Evolutionary conservation across 495 filamentous ascomycete species (phyloP), one percentile per base, ranked within the genome.

Genomic region (Oleoguttula mirabilis): DNA sequence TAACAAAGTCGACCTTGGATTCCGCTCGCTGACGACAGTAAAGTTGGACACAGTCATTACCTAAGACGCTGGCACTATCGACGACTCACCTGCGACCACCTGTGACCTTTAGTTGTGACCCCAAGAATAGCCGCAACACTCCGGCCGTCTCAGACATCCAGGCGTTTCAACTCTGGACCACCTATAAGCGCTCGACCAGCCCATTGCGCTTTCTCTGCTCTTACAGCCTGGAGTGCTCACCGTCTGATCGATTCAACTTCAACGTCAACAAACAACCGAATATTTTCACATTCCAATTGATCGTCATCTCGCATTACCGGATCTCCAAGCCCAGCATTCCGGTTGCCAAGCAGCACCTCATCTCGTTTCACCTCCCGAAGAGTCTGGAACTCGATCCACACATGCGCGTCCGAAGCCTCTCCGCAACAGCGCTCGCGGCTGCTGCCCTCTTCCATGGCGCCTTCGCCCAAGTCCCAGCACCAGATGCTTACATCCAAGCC

Each of bases 361-460:
- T n/a, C 14, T 41, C 24, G 22, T 33, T 31, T 15, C 27, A 23
- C 3, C 4, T 10, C 6, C 32, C 20, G 34, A 34, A 27, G 20
- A 38, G 31, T 24, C 17, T 21, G 43, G 39, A 27, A 33, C 12
- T 24, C 15, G 14, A n/a, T 28, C 32, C 30, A 24, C 30, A 27
- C 5, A 48, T 48, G 39, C 39, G 45, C 23, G 11, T 47, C 30
- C 36, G 28, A 30, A 41, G 25, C 23, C 8, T 40, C 36, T 41
- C 28, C 27, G 44, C 37, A 15, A 39, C 44, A 22, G 44, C 38
- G 3, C n/a, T 47, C 28, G 36, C 38, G 7, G 44, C 38, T 5
- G 17, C 37, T 8, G 15, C 19, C 27, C 10, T 36, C 41, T 22
- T 45, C 25, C 34, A 36, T 14, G 32, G 19, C 24, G 28, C 43